phyloP scores from a whole-genome alignment of 331 rosid genomes.

The Quercus phellos region DNA sequence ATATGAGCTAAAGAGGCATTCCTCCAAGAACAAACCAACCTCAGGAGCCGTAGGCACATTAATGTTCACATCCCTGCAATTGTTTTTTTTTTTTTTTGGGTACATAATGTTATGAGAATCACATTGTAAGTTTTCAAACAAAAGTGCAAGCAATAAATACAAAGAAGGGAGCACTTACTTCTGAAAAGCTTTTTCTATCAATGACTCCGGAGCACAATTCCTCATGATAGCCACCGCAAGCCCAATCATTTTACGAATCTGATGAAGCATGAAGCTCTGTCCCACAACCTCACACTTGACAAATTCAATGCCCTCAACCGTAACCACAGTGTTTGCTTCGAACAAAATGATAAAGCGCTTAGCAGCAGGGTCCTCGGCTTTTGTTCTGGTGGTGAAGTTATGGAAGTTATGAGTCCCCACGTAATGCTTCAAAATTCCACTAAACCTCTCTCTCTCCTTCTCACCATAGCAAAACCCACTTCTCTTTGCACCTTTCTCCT shows the following conservation, averaged over 20 bases:
- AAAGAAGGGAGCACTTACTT: slow-evolving; percentile 46
- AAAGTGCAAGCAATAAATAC: slow-evolving; percentile 1
- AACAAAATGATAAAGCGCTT: slow-evolving; percentile 72
- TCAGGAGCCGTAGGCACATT: slow-evolving; percentile 97
- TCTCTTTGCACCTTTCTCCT: slow-evolving; percentile 27
- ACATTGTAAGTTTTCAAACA: not conserved
- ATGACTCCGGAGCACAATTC: slow-evolving; percentile 68
- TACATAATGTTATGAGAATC: slow-evolving; percentile 5
- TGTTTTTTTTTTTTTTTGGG: not conserved
- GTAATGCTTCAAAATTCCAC: slow-evolving; percentile 56
- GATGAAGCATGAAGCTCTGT: slow-evolving; percentile 99
- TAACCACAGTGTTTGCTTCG: slow-evolving; percentile 40
- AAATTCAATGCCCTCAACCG: slow-evolving; percentile 67
- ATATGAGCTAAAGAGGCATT: slow-evolving; percentile 79
- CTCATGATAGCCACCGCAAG: slow-evolving; percentile 90
- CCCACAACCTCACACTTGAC: slow-evolving; percentile 93
- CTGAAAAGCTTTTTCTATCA: slow-evolving; percentile 65
- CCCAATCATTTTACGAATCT: slow-evolving; percentile 91
- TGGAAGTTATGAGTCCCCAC: slow-evolving; percentile 95
- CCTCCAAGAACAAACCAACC: slow-evolving; percentile 86
- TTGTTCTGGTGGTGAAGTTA: slow-evolving; percentile 95
- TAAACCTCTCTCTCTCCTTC: slow-evolving; percentile 73
- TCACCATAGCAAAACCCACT: slow-evolving; percentile 57
- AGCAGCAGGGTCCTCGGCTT: slow-evolving; percentile 85
- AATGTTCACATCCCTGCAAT: slow-evolving; percentile 61